Percentiles rank a stretch among this genome's conserved stretches.
Evolutionary conservation across 164 flowering plant genomes (phyloP).

Genomic region (Vitis labrusca): DNA sequence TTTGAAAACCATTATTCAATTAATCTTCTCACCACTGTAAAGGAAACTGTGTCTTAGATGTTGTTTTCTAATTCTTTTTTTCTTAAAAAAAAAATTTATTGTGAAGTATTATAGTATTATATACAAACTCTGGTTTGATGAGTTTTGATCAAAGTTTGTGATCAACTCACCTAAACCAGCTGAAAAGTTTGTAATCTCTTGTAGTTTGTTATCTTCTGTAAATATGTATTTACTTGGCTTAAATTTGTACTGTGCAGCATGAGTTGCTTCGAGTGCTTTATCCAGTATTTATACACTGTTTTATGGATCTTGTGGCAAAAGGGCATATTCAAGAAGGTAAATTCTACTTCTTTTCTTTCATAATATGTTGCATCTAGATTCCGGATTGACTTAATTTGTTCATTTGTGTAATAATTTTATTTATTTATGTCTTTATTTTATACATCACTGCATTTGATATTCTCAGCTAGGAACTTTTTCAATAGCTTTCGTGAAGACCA

Average conservation of each 20-base stretch:
- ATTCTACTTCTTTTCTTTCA: constrained; percentile 9
- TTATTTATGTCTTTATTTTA: background rate
- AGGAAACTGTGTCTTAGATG: too few species aligned
- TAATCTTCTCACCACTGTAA: too few species aligned
- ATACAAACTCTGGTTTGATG: too few species aligned
- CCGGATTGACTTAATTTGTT: background rate
- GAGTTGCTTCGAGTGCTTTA: constrained; percentile 93
- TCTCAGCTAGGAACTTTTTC: constrained; percentile 79
- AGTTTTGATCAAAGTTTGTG: too few species aligned
- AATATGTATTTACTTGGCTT: background rate
- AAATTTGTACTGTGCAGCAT: constrained; percentile 56
- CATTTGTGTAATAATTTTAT: background rate
- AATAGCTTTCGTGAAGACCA: constrained; percentile 90
- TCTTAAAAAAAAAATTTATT: too few species aligned
- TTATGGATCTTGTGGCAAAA: constrained; percentile 93
- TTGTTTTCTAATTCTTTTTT: too few species aligned
- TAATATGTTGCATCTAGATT: background rate
- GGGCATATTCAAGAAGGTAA: constrained; percentile 89
- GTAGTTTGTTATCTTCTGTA: background rate
- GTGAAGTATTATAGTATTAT: too few species aligned
- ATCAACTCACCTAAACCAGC: too few species aligned
- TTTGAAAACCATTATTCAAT: too few species aligned
- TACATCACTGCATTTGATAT: constrained; percentile 11
- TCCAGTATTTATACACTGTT: constrained; percentile 93
- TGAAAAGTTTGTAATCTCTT: background rate